phyloP scores from a whole-genome alignment of 257 asterid genomes.

The Primulina eburnea region DNA sequence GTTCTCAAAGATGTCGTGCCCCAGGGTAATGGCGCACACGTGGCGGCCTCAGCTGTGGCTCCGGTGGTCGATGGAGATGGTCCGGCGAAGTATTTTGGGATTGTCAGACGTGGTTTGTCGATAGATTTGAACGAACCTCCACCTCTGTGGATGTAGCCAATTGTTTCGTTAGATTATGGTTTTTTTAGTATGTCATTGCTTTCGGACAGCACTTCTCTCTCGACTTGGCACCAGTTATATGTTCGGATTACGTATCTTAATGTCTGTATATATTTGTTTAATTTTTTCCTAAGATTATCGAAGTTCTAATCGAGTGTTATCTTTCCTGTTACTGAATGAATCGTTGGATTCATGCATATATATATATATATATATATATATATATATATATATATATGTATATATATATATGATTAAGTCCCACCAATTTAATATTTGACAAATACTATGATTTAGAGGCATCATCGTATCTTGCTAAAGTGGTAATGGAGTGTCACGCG shows the following conservation, averaged over 20 bases:
- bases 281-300: not conserved
- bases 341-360: too few species aligned
- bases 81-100: slow-evolving; percentile 56
- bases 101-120: slow-evolving; percentile 77
- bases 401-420: too few species aligned
- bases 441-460: not conserved
- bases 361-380: too few species aligned
- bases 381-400: too few species aligned
- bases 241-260: slow-evolving; percentile 18
- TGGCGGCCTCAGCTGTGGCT: slow-evolving; percentile 24
- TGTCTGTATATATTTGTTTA: not conserved
- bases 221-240: slow-evolving; percentile 5
- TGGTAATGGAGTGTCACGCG: not conserved
- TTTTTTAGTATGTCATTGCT: slow-evolving; percentile 17
- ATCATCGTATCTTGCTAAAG: too few species aligned
- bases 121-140: slow-evolving; percentile 96
- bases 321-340: too few species aligned
- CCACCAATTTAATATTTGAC: not conserved
- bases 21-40: slow-evolving; percentile 31
- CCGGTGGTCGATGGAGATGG: slow-evolving; percentile 36
- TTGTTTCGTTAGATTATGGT: not conserved
- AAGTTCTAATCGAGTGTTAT: not conserved
- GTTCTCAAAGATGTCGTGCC: slow-evolving; percentile 37
- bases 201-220: slow-evolving; percentile 25
- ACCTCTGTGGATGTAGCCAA: slow-evolving; percentile 71